phyloP scores from a whole-genome alignment of 768 basidiomycete genomes.

The Chlorophyllum brunneum region DNA sequence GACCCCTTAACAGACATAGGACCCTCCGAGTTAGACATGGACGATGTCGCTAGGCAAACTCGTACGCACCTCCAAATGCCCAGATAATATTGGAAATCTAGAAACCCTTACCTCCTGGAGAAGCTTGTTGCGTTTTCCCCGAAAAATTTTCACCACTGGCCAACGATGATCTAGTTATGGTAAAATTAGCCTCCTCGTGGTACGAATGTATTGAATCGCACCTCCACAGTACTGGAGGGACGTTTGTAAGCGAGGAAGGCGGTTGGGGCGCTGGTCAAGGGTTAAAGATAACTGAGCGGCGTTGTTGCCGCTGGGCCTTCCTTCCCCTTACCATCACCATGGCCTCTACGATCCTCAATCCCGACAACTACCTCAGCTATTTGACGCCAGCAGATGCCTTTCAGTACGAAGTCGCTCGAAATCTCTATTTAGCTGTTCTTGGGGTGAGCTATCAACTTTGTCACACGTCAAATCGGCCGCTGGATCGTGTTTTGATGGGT shows the following conservation, averaged over 20 bases:
- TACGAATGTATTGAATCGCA: too few relatives aligned
- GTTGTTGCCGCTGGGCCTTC: not conserved
- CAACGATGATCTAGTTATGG: too few relatives aligned
- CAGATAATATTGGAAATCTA: too few relatives aligned
- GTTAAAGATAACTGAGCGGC: not conserved
- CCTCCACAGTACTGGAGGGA: too few relatives aligned
- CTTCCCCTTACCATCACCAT: not conserved
- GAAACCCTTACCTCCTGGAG: too few relatives aligned
- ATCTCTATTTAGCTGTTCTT: constrained; percentile 8
- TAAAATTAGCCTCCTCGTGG: not conserved
- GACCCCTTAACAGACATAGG: too few relatives aligned
- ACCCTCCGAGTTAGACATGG: too few relatives aligned
- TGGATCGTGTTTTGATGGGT: too few relatives aligned
- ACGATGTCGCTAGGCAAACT: too few relatives aligned
- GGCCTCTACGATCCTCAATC: constrained; percentile 1
- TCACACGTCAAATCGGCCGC: not conserved
- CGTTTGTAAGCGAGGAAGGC: not conserved
- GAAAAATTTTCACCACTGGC: too few relatives aligned
- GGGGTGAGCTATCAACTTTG: not conserved
- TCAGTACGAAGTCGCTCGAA: constrained; percentile 5
- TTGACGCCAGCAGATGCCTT: constrained; percentile 5
- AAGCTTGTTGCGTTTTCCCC: too few relatives aligned
- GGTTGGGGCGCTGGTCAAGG: not conserved
- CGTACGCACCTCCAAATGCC: too few relatives aligned
- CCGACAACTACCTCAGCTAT: constrained; percentile 5